A percentile compares a stretch with the other conserved stretches of the same genome.
Evolutionary conservation across 352 stramenopile genomes (phyloP).

Genomic region (Blastocystis sp.): DNA sequence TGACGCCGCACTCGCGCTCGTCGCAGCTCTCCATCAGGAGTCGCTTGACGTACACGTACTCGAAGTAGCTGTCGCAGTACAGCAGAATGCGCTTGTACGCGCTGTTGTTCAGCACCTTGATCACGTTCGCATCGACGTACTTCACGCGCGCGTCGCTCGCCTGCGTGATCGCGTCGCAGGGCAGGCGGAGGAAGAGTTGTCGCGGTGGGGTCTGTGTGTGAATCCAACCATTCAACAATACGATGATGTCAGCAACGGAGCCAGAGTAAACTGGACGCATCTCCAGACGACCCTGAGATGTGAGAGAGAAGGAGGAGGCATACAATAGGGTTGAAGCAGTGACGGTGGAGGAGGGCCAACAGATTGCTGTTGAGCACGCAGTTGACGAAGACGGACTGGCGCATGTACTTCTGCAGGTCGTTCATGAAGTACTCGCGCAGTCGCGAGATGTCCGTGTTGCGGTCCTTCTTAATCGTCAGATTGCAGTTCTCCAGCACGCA

Average conservation of each 20-base stretch:
- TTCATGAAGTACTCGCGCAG: conserved; percentile 63
- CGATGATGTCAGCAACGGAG: conserved; percentile 43
- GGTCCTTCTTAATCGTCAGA: conserved; percentile 20
- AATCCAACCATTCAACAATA: background rate
- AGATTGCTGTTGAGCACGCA: background rate
- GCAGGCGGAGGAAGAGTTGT: conserved; percentile 64
- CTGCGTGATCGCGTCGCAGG: background rate
- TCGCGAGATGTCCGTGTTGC: conserved; percentile 67
- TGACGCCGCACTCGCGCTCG: conserved; percentile 53
- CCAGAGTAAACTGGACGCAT: conserved; percentile 42
- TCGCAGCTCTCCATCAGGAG: conserved; percentile 68
- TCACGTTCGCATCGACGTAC: conserved; percentile 51
- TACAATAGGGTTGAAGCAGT: conserved; percentile 52
- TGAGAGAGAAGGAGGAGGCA: background rate
- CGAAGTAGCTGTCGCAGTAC: conserved; percentile 68
- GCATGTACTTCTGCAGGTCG: conserved; percentile 63
- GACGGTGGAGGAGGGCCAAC: conserved; percentile 36
- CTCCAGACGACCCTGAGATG: conserved; percentile 36
- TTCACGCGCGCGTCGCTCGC: background rate
- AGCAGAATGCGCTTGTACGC: conserved; percentile 61
- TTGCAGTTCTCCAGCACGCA: conserved; percentile 48
- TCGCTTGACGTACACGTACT: conserved; percentile 65
- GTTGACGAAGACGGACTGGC: conserved; percentile 59
- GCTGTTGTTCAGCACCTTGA: conserved; percentile 59
- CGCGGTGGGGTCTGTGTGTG: conserved; percentile 25